Base-by-base conservation (phyloP, 2,329 filamentous ascomycete genomes). In the Exserohilum turcica region DNA sequence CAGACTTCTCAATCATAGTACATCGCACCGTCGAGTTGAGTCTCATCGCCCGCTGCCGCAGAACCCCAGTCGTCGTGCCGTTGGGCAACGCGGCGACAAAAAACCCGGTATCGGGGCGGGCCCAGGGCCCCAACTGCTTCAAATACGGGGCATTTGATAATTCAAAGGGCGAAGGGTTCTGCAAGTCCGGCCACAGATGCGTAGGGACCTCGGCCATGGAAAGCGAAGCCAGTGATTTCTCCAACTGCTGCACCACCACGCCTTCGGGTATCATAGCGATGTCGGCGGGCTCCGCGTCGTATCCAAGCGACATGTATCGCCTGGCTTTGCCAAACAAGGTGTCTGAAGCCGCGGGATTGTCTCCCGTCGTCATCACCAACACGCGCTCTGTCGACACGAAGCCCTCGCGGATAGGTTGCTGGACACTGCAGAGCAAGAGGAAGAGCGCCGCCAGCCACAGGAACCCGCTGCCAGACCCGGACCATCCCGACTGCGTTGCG, bases 241-340 rank as follows among this genome's bases (percentile, higher is more conserved):
- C 42, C 4, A 59, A 12, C 32, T 56, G 32, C 29, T 59, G 48
- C 7, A 53, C 21, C 29, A 59, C 46, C 12, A 52, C 36, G 21
- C 47, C 52, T 31, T 59, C 48, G 8, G 56, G 52, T 42, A 59
- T 56, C 9, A 28, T 48, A 6, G 28, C 42, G 32, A 59, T 32
- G 29, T 45, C 37, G 32, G 44, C 54, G 18, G 56, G 56, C 31
- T 59, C 56, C 5, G 52, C 15, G 38, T 56, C 48, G 9, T 43
- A 24, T 3, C 53, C 53, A 6, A 53, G 12, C 19, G 28, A 13
- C 6, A 29, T 31, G 15, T 28, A 24, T 36, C 18, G 12, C n/a
- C 24, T 38, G 9, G 9, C 29, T 3, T 7, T 2, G 3, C 19
- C 9, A 7, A 10, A n/a, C 5, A 8, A 5, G 3, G n/a, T 27